phyloP scores from a whole-genome alignment of 257 asterid genomes.

The Ehretia macrophylla region DNA sequence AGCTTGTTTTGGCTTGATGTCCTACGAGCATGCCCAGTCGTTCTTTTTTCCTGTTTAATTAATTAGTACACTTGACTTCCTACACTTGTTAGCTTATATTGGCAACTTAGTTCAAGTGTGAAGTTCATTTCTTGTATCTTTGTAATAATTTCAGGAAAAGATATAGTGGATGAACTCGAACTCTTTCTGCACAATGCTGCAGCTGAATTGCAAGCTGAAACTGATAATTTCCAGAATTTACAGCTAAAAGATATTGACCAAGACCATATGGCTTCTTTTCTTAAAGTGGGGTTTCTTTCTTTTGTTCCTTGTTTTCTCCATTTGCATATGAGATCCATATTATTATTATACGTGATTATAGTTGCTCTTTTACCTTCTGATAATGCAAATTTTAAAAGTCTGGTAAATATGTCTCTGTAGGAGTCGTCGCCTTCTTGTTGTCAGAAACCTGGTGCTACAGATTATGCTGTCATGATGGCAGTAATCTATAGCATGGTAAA shows the following conservation, averaged over 20 bases:
- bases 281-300: conserved; percentile 25
- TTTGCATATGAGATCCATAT: not conserved
- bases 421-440: conserved; percentile 26
- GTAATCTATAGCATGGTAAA: conserved; percentile 58
- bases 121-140: not conserved
- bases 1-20: not conserved
- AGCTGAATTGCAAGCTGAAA: conserved; percentile 29
- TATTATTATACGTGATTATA: not conserved
- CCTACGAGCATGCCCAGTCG: not conserved
- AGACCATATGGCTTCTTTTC: conserved; percentile 13
- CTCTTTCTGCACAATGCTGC: conserved; percentile 50
- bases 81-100: not conserved
- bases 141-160: conserved; percentile 41
- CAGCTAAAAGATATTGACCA: conserved; percentile 27
- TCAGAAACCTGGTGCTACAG: conserved; percentile 38
- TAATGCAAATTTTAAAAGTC: not conserved
- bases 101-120: not conserved
- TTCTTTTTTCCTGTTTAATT: no score
- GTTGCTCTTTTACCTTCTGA: not conserved
- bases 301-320: not conserved
- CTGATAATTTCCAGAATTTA: conserved; percentile 14
- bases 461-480: conserved; percentile 65
- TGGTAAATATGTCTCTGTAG: conserved; percentile 13
- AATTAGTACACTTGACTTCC: not conserved
- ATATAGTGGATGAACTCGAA: conserved; percentile 47